Conservation (phyloP, 306 rosid genomes). For the Calophaca sinica region DNA sequence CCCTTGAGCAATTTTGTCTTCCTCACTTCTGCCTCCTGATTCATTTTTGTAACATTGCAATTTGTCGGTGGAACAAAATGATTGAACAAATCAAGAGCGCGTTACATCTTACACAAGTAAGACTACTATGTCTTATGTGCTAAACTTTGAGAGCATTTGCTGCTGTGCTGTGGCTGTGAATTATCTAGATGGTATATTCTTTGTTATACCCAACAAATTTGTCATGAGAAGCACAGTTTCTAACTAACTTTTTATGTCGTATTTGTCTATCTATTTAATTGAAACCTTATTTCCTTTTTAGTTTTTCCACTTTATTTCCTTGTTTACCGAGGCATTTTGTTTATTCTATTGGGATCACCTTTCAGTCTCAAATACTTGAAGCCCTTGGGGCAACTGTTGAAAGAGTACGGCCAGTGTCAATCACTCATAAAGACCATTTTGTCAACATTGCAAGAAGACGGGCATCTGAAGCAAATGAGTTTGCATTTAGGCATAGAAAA, state of each 20-base stretch:
- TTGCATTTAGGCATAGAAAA: constrained; percentile 51
- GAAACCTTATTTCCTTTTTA: constrained; percentile 2
- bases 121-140: background rate
- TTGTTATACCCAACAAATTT: background rate
- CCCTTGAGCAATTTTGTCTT: background rate
- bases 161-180: constrained; percentile 5
- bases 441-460: constrained; percentile 88
- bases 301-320: background rate
- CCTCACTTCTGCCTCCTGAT: background rate
- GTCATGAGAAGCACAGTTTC: background rate
- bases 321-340: background rate
- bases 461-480: constrained; percentile 78
- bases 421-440: constrained; percentile 85
- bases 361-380: constrained; percentile 85
- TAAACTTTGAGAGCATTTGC: constrained; percentile 1
- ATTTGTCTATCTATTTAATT: background rate
- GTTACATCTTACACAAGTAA: constrained; percentile 3
- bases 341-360: constrained; percentile 22
- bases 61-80: constrained; percentile 3
- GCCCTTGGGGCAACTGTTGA: constrained; percentile 91
- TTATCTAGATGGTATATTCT: background rate
- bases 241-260: background rate
- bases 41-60: background rate
- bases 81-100: background rate
- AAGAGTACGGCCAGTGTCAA: constrained; percentile 93